Evolutionary conservation across 768 basidiomycete genomes (phyloP).

Genomic region (Gyrodon lividus): DNA sequence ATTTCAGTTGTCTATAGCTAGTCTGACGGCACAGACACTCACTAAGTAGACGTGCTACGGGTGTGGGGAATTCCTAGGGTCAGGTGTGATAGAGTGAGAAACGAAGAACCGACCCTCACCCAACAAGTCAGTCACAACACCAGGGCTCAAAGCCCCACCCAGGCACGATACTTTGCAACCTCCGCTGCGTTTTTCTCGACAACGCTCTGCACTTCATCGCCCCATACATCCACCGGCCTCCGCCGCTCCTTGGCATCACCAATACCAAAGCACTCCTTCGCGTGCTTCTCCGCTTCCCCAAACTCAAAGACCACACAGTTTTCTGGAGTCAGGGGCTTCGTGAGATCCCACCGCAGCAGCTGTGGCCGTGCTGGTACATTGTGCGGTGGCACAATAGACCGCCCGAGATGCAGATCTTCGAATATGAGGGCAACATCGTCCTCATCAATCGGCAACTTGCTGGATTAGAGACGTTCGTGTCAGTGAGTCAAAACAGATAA

Average conservation of each 20-base stretch:
- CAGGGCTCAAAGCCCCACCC: conserved; percentile 38
- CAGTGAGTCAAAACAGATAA: not conserved
- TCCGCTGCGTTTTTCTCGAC: conserved; percentile 62
- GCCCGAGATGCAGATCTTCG: conserved; percentile 82
- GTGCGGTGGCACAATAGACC: conserved; percentile 77
- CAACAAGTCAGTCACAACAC: not conserved
- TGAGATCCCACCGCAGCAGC: conserved; percentile 79
- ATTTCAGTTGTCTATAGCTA: conserved; percentile 11
- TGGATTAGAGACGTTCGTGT: conserved; percentile 27
- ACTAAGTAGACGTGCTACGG: not conserved
- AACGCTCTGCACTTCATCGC: conserved; percentile 53
- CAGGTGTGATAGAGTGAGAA: not conserved
- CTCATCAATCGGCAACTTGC: conserved; percentile 76
- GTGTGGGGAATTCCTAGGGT: not conserved
- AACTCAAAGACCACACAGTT: conserved; percentile 87
- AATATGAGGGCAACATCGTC: conserved; percentile 83
- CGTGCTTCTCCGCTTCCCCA: conserved; percentile 70
- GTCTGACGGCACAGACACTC: conserved; percentile 13
- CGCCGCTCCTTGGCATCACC: conserved; percentile 10
- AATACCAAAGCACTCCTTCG: conserved; percentile 39
- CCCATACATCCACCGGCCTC: conserved; percentile 66
- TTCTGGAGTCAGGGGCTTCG: conserved; percentile 59
- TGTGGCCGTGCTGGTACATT: conserved; percentile 70
- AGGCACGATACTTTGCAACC: conserved; percentile 51
- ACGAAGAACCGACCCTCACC: not conserved